These are phyloP conservation scores for Rhodotorula mucilaginosa DNA, from an alignment of 1,284 basidiomycete species.

Conservation along the genomic window DNA sequence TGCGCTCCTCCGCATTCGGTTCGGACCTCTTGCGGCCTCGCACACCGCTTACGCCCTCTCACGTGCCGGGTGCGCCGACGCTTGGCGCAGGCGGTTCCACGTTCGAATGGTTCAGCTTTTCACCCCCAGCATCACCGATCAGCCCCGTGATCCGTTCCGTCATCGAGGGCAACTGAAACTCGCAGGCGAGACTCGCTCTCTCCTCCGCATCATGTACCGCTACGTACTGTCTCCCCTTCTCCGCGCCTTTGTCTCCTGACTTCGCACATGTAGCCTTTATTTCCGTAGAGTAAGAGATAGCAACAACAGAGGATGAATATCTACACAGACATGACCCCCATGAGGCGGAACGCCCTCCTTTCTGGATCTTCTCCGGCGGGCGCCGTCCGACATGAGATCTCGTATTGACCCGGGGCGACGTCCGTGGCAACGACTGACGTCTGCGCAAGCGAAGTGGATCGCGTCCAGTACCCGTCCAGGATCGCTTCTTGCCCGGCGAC, in stretches of 20 bases:
- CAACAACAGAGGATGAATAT: background rate
- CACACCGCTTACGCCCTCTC: slow-evolving; percentile 39
- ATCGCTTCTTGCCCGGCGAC: slow-evolving; percentile 1
- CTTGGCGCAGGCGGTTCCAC: slow-evolving; percentile 13
- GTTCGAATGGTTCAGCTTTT: slow-evolving; percentile 29
- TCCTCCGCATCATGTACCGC: background rate
- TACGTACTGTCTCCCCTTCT: too few relatives aligned
- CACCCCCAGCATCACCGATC: slow-evolving; percentile 23
- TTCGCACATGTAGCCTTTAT: background rate
- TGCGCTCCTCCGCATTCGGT: slow-evolving; percentile 33
- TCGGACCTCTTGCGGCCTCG: slow-evolving; percentile 27
- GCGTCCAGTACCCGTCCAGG: slow-evolving; percentile 10
- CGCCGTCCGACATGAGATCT: slow-evolving; percentile 1
- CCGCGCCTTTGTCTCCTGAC: too few relatives aligned
- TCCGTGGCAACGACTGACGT: slow-evolving; percentile 6
- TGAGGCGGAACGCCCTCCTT: slow-evolving; percentile 12
- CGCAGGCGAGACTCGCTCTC: background rate
- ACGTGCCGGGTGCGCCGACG: slow-evolving; percentile 30
- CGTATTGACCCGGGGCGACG: slow-evolving; percentile 1
- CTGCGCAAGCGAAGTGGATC: slow-evolving; percentile 6
- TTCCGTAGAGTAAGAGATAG: background rate
- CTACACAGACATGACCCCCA: slow-evolving; percentile 19
- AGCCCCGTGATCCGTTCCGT: slow-evolving; percentile 4
- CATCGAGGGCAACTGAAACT: background rate
- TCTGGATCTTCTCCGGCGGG: background rate